Base-by-base conservation (phyloP, 1,139 yeast species). In the Komagataea norvegica region DNA sequence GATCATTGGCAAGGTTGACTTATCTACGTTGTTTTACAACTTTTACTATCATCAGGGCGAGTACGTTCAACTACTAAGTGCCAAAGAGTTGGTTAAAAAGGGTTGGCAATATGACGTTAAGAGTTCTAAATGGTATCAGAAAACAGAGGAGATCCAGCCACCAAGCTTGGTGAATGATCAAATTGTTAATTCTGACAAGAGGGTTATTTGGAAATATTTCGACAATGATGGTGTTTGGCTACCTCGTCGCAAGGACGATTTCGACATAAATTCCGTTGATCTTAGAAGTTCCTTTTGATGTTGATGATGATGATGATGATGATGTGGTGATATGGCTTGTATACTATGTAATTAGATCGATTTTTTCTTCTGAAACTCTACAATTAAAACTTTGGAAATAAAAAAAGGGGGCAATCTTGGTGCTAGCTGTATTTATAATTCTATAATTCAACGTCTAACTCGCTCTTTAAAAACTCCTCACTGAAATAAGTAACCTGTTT, bases 221-320 rank as follows among this genome's bases (percentile, higher is more conserved):
- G 98, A 91, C 61, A 85, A 79, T 59, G 93, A 86, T 59, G 87
- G 83, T 49, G 76, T 86, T 27, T 91, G 98, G 97, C 68, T 82
- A 51, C 81, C 85, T 35, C 75, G 94, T 54, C 77, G 94, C 53
- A 83, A 77, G 60, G 82, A 85, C 18, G 74, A 73, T 53, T 78
- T 79, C 60, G 77, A 78, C 52, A 79, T 75, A 50, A 73, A 68
- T 14, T 16, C 31, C 13, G 54, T 46, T 10, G 36, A 56, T 22
- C 43, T 62, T 26, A 50, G 44, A 31, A 49, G 47, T 11, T 23
- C 34, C 9, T 49, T 46, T 40, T 47, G 31, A 37, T 19, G 25
- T 8, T 8, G 18, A 20, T 14, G 8, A 29, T 9, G 10, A 22
- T 25, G n/a, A n/a, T n/a, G n/a, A n/a, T n/a, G n/a, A n/a, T n/a